Conservation (phyloP, 2,329 filamentous ascomycete species). For the Proliferodiscus dingleyae region DNA sequence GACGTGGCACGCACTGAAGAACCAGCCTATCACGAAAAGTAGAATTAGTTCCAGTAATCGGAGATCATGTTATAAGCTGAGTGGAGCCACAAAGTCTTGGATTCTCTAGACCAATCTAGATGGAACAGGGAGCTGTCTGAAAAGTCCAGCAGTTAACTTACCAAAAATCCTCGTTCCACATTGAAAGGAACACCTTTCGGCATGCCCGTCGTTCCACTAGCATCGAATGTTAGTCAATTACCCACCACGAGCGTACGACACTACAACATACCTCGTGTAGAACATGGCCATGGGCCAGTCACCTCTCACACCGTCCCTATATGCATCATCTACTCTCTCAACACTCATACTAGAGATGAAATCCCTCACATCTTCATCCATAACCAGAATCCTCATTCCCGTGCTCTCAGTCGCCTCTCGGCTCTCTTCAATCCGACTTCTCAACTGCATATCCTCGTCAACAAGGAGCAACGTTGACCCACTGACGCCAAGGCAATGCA, state of each 20-base stretch:
- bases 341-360: conserved; percentile 44
- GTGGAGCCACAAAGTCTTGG: not conserved
- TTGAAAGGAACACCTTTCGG: conserved; percentile 67
- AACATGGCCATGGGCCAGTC: conserved; percentile 58
- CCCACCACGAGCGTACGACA: not conserved
- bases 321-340: conserved; percentile 49
- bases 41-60: conserved; percentile 1
- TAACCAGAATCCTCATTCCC: conserved; percentile 50
- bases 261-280: conserved; percentile 54
- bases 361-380: conserved; percentile 45
- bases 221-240: not conserved
- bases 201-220: conserved; percentile 68
- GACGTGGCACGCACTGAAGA: conserved; percentile 18
- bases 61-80: too few relatives aligned
- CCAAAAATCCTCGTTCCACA: conserved; percentile 37
- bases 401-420: conserved; percentile 43
- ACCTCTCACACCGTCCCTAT: conserved; percentile 46
- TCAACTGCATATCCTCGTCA: conserved; percentile 50
- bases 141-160: not conserved
- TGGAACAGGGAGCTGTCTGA: not conserved
- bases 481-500: conserved; percentile 60
- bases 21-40: not conserved
- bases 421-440: conserved; percentile 53
- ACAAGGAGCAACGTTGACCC: conserved; percentile 53
- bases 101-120: not conserved